A percentile compares a stretch with the other conserved stretches of the same genome.
Evolutionary conservation across 2,329 filamentous ascomycete genomes (phyloP).

Genomic region (Fusarium napiforme): DNA sequence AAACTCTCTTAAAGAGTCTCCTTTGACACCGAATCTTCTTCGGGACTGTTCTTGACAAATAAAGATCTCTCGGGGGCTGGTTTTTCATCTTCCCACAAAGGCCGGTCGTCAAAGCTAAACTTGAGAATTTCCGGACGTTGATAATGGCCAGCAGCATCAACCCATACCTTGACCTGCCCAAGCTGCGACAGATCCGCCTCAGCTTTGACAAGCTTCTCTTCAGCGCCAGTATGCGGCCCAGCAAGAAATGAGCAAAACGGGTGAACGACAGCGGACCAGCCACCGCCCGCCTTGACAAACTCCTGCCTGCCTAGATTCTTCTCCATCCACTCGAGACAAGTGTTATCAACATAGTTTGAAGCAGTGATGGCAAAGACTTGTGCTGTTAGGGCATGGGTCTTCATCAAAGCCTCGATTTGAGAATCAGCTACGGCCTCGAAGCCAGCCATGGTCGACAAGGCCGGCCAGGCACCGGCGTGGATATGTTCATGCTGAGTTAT

Average conservation of each 20-base stretch:
- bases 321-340: background rate
- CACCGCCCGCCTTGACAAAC: background rate
- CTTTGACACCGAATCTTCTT: accelerated
- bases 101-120: background rate
- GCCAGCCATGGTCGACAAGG: background rate
- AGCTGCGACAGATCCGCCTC: background rate
- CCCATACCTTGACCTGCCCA: background rate
- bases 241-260: background rate
- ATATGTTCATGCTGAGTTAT: background rate
- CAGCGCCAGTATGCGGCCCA: background rate
- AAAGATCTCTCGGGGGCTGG: accelerated
- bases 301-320: background rate
- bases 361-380: background rate
- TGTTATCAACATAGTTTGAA: background rate
- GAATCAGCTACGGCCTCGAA: background rate
- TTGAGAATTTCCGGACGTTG: accelerated
- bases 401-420: background rate
- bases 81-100: background rate
- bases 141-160: background rate
- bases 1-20: accelerated
- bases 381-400: accelerated
- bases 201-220: background rate
- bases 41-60: accelerated
- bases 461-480: background rate
- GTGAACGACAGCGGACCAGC: background rate